Percentiles rank a stretch among this genome's conserved stretches.
Conservation (phyloP, 306 rosid species). For the Citrullus colocynthis region DNA sequence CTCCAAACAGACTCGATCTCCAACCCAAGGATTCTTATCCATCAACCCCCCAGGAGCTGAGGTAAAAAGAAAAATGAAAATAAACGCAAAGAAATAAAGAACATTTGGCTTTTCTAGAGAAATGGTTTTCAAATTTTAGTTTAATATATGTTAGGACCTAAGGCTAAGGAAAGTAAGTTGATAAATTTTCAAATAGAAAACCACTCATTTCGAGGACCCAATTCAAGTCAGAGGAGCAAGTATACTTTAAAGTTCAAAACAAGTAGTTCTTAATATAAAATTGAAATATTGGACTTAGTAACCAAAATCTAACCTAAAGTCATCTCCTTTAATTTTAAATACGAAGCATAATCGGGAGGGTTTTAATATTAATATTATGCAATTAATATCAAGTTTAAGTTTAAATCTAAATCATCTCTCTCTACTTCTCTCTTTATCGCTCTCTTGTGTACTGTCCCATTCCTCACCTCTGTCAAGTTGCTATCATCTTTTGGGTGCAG, state of each 20-base stretch:
- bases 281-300: neutral
- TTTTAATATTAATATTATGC: too few species aligned
- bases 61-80: too few species aligned
- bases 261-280: neutral
- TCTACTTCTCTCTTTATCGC: neutral
- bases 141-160: neutral
- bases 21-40: neutral
- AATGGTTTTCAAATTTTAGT: neutral
- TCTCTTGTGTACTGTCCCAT: slow-evolving; percentile 4
- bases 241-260: neutral
- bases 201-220: neutral
- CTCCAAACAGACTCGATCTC: neutral
- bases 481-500: slow-evolving; percentile 21
- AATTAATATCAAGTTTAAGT: neutral
- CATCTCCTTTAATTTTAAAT: neutral
- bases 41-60: neutral
- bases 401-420: neutral
- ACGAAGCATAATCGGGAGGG: neutral
- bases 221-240: neutral
- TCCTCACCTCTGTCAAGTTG: slow-evolving; percentile 14
- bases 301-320: neutral
- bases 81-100: neutral
- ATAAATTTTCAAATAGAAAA: neutral
- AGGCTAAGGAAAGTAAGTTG: neutral
- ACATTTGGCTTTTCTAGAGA: neutral